phyloP scores from a whole-genome alignment of 148 eudicot genomes.

The Spergularia marina region DNA sequence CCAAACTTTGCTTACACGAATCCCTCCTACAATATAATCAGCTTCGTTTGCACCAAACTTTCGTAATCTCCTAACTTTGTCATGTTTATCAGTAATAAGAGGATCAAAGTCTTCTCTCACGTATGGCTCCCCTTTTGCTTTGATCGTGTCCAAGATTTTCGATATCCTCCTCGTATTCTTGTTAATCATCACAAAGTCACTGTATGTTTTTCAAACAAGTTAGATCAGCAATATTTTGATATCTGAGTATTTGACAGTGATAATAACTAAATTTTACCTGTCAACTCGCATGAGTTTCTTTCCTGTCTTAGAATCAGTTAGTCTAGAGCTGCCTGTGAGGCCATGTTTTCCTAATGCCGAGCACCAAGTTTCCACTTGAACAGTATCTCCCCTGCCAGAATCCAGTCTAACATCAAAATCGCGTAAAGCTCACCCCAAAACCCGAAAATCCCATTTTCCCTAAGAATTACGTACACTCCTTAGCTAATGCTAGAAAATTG shows the following conservation, averaged over 20 bases:
- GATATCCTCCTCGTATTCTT: slow-evolving; percentile 66
- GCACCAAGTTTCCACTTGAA: slow-evolving; percentile 71
- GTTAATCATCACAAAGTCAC: slow-evolving; percentile 78
- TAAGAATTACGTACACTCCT: background rate
- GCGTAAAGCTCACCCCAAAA: background rate
- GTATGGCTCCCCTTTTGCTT: slow-evolving; percentile 54
- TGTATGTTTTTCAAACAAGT: slow-evolving; percentile 12
- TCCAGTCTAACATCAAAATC: background rate
- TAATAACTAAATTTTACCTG: slow-evolving; percentile 34
- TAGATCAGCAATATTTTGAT: too few relatives aligned
- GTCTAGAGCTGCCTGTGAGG: slow-evolving; percentile 55
- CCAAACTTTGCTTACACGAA: slow-evolving; percentile 19
- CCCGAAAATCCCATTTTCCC: background rate
- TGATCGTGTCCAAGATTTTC: slow-evolving; percentile 65
- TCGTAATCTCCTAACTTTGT: slow-evolving; percentile 34
- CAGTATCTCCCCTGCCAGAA: slow-evolving; percentile 54
- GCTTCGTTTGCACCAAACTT: slow-evolving; percentile 51
- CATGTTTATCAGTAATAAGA: slow-evolving; percentile 7
- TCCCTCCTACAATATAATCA: slow-evolving; percentile 22
- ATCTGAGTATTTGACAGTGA: too few relatives aligned
- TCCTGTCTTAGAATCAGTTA: slow-evolving; percentile 45
- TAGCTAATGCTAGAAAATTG: too few relatives aligned
- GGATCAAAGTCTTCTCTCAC: slow-evolving; percentile 39
- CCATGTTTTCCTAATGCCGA: slow-evolving; percentile 62
- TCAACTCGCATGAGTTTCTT: slow-evolving; percentile 50